A percentile compares a stretch with the other conserved stretches of the same genome.
These are phyloP conservation scores for Polymyxa betae DNA, from an alignment of 208 protist genomes.

Conservation along the genomic window DNA sequence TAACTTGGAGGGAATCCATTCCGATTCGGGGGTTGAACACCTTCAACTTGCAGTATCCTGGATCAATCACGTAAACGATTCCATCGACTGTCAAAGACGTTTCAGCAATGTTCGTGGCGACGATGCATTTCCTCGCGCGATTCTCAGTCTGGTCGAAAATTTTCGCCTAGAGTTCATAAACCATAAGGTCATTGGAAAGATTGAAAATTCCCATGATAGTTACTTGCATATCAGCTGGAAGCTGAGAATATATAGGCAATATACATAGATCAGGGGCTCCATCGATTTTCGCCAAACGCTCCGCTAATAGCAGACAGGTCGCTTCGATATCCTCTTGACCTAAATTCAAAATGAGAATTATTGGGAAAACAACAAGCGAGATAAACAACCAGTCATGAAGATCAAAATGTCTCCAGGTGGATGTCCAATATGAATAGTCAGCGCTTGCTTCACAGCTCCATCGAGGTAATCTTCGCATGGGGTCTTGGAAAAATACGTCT, in stretches of 20 bases:
- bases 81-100: conserved; percentile 98
- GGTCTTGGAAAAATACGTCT: conserved; percentile 47
- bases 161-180: conserved; percentile 70
- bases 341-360: conserved; percentile 98
- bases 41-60: conserved; percentile 98
- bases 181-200: too few species aligned
- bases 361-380: not conserved
- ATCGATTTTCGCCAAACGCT: conserved; percentile 58
- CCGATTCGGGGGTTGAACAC: conserved; percentile 93
- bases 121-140: conserved; percentile 90
- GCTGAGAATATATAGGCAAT: conserved; percentile 89
- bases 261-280: conserved; percentile 74
- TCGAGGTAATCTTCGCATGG: conserved; percentile 64
- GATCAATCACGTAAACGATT: conserved; percentile 88
- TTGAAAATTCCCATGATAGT: too few species aligned
- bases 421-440: conserved; percentile 72
- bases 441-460: conserved; percentile 58
- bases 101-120: conserved; percentile 99
- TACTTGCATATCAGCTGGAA: conserved; percentile 84
- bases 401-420: conserved; percentile 97
- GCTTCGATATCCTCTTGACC: conserved; percentile 97
- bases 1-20: conserved; percentile 81
- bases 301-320: conserved; percentile 74
- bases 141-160: conserved; percentile 78
- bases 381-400: conserved; percentile 94